Percentiles rank a stretch among this genome's conserved stretches.
Evolutionary conservation across 306 rosid genomes (phyloP).

Genomic region (Castanea mollissima): DNA sequence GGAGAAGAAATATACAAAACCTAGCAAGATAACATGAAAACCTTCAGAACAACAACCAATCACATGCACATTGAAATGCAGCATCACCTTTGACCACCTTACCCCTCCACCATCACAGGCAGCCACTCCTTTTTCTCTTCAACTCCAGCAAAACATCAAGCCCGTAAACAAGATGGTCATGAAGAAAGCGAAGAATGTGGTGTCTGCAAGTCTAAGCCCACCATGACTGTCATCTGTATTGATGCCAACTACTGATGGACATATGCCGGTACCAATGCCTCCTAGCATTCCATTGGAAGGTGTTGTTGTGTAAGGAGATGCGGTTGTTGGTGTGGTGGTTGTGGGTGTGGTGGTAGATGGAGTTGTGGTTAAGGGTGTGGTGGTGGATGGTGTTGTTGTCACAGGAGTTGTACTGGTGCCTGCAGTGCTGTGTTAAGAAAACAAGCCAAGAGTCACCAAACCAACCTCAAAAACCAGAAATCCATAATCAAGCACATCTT

Average conservation of each 20-base stretch:
- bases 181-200: constrained; percentile 19
- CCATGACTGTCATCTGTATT: constrained; percentile 61
- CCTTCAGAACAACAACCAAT: constrained; percentile 42
- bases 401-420: constrained; percentile 46
- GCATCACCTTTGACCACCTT: constrained; percentile 25
- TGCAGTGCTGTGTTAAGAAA: constrained; percentile 32
- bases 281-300: constrained; percentile 63
- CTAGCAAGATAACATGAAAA: constrained; percentile 32
- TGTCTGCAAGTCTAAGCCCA: constrained; percentile 35
- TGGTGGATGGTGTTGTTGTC: constrained; percentile 25
- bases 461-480: neutral
- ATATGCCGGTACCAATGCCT: constrained; percentile 64
- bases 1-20: constrained; percentile 26
- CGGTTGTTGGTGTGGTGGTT: constrained; percentile 6
- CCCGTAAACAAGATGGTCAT: constrained; percentile 36
- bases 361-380: constrained; percentile 9
- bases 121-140: constrained; percentile 13
- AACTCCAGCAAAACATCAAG: constrained; percentile 60
- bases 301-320: constrained; percentile 32
- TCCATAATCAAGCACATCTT: neutral
- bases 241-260: constrained; percentile 71
- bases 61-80: constrained; percentile 42
- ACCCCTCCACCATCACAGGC: constrained; percentile 22
- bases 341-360: constrained; percentile 27
- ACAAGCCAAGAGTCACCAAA: neutral